A percentile compares a stretch with the other conserved stretches of the same genome.
Conservation (phyloP, 2,329 filamentous ascomycete genomes). For the Paracoccidioides brasiliensis region DNA sequence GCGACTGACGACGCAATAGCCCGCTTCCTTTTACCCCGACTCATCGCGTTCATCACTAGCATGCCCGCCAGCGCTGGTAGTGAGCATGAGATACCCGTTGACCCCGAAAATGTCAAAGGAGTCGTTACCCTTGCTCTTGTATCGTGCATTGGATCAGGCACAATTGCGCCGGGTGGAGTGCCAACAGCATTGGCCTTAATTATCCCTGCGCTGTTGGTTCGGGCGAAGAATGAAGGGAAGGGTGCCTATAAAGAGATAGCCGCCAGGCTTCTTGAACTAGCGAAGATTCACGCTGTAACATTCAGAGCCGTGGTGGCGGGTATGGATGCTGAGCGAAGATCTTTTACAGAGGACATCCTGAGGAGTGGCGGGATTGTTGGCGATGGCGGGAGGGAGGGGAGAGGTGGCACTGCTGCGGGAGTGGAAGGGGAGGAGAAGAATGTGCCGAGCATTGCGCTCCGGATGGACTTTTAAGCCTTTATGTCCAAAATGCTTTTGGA, state of each 20-base stretch:
- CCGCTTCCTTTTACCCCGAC: slow-evolving; percentile 58
- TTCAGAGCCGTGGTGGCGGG: slow-evolving; percentile 64
- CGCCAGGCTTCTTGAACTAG: slow-evolving; percentile 64
- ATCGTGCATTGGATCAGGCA: slow-evolving; percentile 46
- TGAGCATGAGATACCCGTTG: slow-evolving; percentile 47
- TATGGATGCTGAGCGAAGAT: slow-evolving; percentile 57
- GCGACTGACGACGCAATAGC: slow-evolving; percentile 59
- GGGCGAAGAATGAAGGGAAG: slow-evolving; percentile 52
- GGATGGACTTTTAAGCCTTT: slow-evolving; percentile 74
- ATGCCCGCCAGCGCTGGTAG: slow-evolving; percentile 32
- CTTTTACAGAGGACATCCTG: slow-evolving; percentile 70
- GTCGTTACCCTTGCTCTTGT: slow-evolving; percentile 63
- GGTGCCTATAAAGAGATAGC: slow-evolving; percentile 60
- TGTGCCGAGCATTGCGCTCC: slow-evolving; percentile 74
- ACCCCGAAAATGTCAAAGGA: slow-evolving; percentile 61
- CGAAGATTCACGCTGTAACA: slow-evolving; percentile 54
- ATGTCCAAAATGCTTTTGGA: neutral
- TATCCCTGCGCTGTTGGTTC: slow-evolving; percentile 60
- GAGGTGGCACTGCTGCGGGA: slow-evolving; percentile 35
- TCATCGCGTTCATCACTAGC: slow-evolving; percentile 58
- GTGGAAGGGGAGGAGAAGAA: slow-evolving; percentile 41
- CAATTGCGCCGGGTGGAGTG: slow-evolving; percentile 19
- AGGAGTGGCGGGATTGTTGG: slow-evolving; percentile 43
- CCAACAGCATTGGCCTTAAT: slow-evolving; percentile 56
- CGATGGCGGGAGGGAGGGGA: slow-evolving; percentile 21